Conservation (phyloP, 768 basidiomycete species). For the Termitomyces sp. region DNA sequence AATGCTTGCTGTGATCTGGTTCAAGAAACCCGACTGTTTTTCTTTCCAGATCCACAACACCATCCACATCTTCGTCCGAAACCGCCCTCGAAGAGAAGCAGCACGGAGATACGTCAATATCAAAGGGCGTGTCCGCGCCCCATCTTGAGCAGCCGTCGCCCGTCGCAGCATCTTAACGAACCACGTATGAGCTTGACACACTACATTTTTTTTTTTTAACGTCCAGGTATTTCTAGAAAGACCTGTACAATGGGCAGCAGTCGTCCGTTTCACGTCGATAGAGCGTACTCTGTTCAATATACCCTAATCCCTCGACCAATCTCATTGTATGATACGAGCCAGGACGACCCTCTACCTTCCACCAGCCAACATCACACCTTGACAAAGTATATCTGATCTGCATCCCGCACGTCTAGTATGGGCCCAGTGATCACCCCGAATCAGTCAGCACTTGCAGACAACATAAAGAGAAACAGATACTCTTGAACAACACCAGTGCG, state of each 20-base stretch:
- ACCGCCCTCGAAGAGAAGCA: conserved; percentile 11
- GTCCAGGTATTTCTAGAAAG: too few species aligned
- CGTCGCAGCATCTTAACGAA: background rate
- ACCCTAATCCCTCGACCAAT: background rate
- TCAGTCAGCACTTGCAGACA: too few species aligned
- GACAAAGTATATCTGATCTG: too few species aligned
- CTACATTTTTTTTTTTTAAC: background rate
- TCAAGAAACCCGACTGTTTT: background rate
- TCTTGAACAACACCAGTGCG: too few species aligned
- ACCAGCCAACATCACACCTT: too few species aligned
- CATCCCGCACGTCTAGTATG: too few species aligned
- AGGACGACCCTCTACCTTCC: background rate
- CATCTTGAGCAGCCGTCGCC: background rate
- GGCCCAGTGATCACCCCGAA: too few species aligned
- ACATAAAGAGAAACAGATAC: too few species aligned
- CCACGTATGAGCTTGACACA: background rate
- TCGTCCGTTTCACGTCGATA: background rate
- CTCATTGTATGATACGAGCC: background rate
- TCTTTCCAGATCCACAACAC: background rate
- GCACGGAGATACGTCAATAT: background rate
- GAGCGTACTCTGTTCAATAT: background rate
- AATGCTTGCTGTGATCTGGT: background rate
- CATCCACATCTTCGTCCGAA: conserved; percentile 1
- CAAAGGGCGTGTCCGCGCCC: background rate
- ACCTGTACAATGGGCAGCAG: background rate